Evolutionary conservation across 306 rosid species (phyloP), one percentile per base, ranked within the genome.

Genomic region (Lathyrus oleraceus): DNA sequence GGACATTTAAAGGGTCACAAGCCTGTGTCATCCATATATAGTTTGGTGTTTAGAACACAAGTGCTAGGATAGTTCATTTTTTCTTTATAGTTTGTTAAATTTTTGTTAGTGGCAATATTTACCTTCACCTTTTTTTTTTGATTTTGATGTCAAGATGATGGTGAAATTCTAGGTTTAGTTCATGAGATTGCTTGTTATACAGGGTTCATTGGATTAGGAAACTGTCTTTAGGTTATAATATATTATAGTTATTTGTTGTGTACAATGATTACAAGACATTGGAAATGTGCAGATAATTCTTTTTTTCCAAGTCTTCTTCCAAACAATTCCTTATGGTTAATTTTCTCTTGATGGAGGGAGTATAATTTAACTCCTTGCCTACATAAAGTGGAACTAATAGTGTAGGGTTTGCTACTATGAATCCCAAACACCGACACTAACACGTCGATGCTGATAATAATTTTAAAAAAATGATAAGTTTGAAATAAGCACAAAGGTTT

Each of bases 241-340:
- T 78, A 72, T 78, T 81, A 60, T 85, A 78, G 73, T 60, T 89
- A 86, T 90, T 86, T 83, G 84, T 83, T 88, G 75, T 88, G 96
- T 84, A 57, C 11, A 27, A 94, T 77, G 68, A 83, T 81, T 82
- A 64, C 75, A 73, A 83, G 77, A 81, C 89, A 80, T 84, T 86
- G 81, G 75, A 83, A 85, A 87, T 88, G 95, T 91, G 97, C 96
- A 91, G 87, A 84, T 76, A 81, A 81, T 90, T 88, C 79, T 82
- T 86, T 85, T 76, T 85, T 83, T 17, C 60, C 74, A 64, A 39
- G 10, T 61, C 47, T 48, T 58, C 48, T 17, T 76, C 59, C 64
- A 19, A 45, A 49, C 36, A 2, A 12, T 72, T 20, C 32, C 36
- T 5, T 23, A 0, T 72, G 7, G 19, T 25, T 16, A 42, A 25